A percentile compares a stretch with the other conserved stretches of the same genome.
Conservation (phyloP, 805 yeast genomes). For the Peterozyma xylosa region DNA sequence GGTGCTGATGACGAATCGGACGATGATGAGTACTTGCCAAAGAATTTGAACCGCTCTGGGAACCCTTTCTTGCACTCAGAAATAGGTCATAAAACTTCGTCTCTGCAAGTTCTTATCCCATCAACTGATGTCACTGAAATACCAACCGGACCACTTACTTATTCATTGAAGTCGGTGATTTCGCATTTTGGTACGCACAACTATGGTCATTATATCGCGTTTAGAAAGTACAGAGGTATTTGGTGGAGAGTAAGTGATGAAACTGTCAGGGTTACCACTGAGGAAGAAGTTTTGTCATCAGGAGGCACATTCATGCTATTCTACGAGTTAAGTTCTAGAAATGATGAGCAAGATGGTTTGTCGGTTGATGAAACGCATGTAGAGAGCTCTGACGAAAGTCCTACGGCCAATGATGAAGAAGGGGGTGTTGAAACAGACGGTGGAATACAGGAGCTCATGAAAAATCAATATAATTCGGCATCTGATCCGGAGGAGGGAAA, state of each 20-base stretch:
- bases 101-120: constrained; percentile 10
- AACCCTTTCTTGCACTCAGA: not conserved
- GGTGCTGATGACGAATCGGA: not conserved
- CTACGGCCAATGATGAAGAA: constrained; percentile 28
- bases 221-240: constrained; percentile 67
- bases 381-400: constrained; percentile 49
- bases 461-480: too few relatives aligned
- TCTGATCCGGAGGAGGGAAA: too few relatives aligned
- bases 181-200: constrained; percentile 95
- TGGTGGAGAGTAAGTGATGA: constrained; percentile 98
- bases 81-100: constrained; percentile 1
- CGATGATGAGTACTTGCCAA: constrained; percentile 1
- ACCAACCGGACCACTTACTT: constrained; percentile 40
- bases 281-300: constrained; percentile 69
- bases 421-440: constrained; percentile 1
- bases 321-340: constrained; percentile 50
- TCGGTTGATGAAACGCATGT: constrained; percentile 41
- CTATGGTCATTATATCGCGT: constrained; percentile 95
- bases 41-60: constrained; percentile 6
- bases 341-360: constrained; percentile 46
- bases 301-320: constrained; percentile 93
- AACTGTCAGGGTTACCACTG: constrained; percentile 71
- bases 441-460: too few relatives aligned
- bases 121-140: constrained; percentile 7
- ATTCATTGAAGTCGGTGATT: constrained; percentile 76